phyloP scores from a whole-genome alignment of 2,329 filamentous ascomycete genomes.

The Cadophora luteo-olivacea region DNA sequence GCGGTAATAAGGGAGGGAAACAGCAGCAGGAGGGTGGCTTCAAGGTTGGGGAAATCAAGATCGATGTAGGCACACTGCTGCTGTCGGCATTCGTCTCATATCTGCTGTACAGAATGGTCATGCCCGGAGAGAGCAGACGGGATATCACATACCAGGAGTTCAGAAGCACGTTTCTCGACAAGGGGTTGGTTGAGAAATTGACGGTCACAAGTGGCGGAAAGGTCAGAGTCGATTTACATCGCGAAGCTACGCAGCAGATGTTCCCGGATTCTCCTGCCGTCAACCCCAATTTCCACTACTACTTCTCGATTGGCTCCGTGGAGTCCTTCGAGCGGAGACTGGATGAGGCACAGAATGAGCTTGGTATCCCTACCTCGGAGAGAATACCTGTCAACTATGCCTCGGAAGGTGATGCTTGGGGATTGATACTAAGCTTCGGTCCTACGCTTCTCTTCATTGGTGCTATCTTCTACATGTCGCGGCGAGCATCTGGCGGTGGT shows the following conservation, averaged over 20 bases:
- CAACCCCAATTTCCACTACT: conserved; percentile 78
- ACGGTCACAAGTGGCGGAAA: conserved; percentile 77
- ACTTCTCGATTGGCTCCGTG: conserved; percentile 94
- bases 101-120: conserved; percentile 67
- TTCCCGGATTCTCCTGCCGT: conserved; percentile 78
- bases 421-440: conserved; percentile 77
- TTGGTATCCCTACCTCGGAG: conserved; percentile 85
- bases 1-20: conserved; percentile 46
- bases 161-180: conserved; percentile 90
- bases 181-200: conserved; percentile 93
- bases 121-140: conserved; percentile 68
- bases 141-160: conserved; percentile 99
- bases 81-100: conserved; percentile 67
- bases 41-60: conserved; percentile 38
- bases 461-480: conserved; percentile 78
- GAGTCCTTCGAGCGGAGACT: conserved; percentile 91
- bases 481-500: conserved; percentile 73
- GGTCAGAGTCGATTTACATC: conserved; percentile 82
- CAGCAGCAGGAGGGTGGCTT: conserved; percentile 40
- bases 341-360: conserved; percentile 85
- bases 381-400: conserved; percentile 92
- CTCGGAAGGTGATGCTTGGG: conserved; percentile 74
- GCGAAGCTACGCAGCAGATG: conserved; percentile 72
- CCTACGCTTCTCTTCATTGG: conserved; percentile 88
- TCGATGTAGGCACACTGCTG: conserved; percentile 42